Evolutionary conservation across 345 rosid species (phyloP).

Genomic region (Bruguiera parviflora): DNA sequence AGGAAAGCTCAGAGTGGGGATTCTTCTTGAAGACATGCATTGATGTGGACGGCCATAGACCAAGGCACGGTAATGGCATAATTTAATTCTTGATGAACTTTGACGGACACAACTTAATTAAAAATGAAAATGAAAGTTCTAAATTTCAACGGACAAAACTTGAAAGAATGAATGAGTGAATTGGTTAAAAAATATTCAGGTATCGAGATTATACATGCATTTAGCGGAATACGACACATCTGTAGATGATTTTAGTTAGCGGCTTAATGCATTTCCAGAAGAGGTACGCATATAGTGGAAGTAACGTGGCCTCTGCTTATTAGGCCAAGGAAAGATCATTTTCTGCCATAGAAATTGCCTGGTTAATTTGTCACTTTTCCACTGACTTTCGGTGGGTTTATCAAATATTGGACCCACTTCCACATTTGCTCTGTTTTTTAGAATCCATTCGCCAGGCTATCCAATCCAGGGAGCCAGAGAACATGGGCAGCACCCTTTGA

Average conservation of each 20-base stretch:
- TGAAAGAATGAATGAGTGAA: too few relatives aligned
- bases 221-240: not conserved
- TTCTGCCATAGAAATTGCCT: constrained; percentile 12
- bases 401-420: constrained; percentile 11
- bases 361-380: not conserved
- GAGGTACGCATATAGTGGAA: not conserved
- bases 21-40: too few relatives aligned
- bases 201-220: not conserved
- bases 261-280: not conserved
- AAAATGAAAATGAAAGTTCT: too few relatives aligned
- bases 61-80: too few relatives aligned
- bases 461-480: constrained; percentile 8
- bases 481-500: constrained; percentile 16
- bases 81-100: too few relatives aligned
- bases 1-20: not conserved
- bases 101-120: too few relatives aligned
- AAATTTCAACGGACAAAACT: too few relatives aligned
- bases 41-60: too few relatives aligned
- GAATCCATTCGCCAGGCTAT: constrained; percentile 2
- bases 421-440: constrained; percentile 5
- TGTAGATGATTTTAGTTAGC: not conserved
- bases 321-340: not conserved
- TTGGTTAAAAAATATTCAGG: not conserved
- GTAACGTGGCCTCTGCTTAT: constrained; percentile 28
- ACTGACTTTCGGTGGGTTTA: constrained; percentile 16